These are phyloP conservation scores for Syzygium grande DNA, from an alignment of 345 rosid species.

Conservation along the genomic window DNA sequence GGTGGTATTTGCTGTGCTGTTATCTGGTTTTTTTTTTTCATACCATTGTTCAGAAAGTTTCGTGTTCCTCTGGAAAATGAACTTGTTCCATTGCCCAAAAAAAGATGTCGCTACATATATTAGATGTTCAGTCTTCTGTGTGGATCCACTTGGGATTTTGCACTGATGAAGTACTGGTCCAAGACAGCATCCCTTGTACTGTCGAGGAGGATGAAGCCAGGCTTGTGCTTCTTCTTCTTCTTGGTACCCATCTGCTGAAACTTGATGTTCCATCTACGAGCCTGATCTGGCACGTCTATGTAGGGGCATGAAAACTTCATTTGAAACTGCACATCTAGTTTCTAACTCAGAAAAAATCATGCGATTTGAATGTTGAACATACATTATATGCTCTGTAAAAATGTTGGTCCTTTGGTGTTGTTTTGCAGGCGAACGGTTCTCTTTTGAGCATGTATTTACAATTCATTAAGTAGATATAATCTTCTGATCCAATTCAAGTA, in stretches of 20 bases:
- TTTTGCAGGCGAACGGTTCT: neutral
- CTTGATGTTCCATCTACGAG: neutral
- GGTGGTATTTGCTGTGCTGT: neutral
- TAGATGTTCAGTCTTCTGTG: neutral
- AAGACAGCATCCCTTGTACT: neutral
- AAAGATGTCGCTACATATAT: neutral
- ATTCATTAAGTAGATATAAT: neutral
- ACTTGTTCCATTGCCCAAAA: neutral
- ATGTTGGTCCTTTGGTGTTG: neutral
- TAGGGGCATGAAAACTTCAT: neutral
- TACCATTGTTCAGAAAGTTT: neutral
- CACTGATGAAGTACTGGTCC: neutral
- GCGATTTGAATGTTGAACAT: neutral
- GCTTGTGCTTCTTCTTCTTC: neutral
- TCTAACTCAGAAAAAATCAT: neutral
- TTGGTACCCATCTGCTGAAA: neutral
- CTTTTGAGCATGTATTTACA: neutral
- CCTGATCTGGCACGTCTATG: neutral
- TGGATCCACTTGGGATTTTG: neutral
- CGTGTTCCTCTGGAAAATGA: neutral
- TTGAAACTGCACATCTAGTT: neutral
- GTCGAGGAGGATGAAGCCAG: neutral
- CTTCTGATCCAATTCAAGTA: neutral
- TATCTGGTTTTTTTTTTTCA: neutral
- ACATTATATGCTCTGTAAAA: neutral